Evolutionary conservation across 176 grass and related monocot species (phyloP).

Genomic region (Tuctoria greenei): DNA sequence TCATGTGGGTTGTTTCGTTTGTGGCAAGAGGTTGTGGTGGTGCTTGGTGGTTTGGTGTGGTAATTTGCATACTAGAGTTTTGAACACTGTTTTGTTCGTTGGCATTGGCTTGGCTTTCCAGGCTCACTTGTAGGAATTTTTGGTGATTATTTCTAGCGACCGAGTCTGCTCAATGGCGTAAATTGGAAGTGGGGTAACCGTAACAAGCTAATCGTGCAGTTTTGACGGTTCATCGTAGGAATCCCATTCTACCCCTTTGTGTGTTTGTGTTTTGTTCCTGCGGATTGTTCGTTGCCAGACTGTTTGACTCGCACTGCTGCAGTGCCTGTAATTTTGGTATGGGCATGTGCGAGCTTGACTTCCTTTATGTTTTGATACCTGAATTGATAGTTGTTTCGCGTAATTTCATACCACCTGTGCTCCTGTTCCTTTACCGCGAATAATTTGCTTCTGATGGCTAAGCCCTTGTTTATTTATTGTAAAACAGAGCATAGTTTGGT

Average conservation of each 20-base stretch:
- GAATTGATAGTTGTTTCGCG: neutral
- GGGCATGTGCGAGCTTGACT: neutral
- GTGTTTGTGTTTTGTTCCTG: neutral
- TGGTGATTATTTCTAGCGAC: neutral
- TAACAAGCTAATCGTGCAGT: neutral
- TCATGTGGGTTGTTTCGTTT: conserved; percentile 22
- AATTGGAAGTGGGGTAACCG: neutral
- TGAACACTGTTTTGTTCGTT: conserved; percentile 9
- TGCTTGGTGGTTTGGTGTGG: neutral
- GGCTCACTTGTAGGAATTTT: neutral
- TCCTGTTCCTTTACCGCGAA: neutral
- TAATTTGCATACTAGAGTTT: neutral
- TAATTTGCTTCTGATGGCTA: conserved; percentile 10
- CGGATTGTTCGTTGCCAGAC: conserved; percentile 11
- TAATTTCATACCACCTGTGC: neutral
- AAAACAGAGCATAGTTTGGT: neutral
- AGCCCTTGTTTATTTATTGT: neutral
- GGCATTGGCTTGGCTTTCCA: neutral
- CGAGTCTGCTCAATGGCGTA: neutral
- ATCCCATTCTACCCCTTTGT: conserved; percentile 9
- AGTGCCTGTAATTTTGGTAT: neutral
- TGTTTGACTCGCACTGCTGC: conserved; percentile 21
- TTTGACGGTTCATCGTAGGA: neutral
- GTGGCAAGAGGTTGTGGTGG: conserved; percentile 6
- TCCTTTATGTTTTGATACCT: neutral